phyloP scores from a whole-genome alignment of 1,284 basidiomycete species.

The Ustilago tritici region DNA sequence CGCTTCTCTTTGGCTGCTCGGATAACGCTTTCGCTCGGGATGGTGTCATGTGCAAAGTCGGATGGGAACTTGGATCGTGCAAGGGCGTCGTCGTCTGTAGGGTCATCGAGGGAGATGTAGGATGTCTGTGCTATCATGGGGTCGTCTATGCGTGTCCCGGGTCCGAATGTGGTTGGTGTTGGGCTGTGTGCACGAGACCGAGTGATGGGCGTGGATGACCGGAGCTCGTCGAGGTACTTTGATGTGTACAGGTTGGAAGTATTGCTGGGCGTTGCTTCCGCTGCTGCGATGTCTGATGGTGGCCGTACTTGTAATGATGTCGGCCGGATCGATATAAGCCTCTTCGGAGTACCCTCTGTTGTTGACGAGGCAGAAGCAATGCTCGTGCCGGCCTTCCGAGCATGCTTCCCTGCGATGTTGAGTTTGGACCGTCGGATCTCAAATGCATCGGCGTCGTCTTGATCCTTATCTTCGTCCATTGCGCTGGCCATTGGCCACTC shows the following conservation, averaged over 20 bases:
- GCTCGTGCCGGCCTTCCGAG: conserved; percentile 6
- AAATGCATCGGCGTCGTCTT: conserved; percentile 12
- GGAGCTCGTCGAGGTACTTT: conserved; percentile 38
- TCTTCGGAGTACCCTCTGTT: conserved; percentile 10
- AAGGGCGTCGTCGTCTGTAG: conserved; percentile 10
- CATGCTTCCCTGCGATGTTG: conserved; percentile 15
- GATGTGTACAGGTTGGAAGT: conserved; percentile 29
- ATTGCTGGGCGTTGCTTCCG: conserved; percentile 3
- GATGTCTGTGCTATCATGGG: conserved; percentile 29
- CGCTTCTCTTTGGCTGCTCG: conserved; percentile 59
- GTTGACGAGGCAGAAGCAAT: conserved; percentile 2
- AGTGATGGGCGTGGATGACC: conserved; percentile 31
- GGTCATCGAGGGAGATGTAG: conserved; percentile 8
- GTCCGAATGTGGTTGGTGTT: conserved; percentile 4
- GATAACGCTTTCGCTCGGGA: conserved; percentile 55
- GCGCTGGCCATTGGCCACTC: conserved; percentile 3
- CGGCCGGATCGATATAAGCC: conserved; percentile 23
- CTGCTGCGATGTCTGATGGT: neutral
- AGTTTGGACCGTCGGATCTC: conserved; percentile 37
- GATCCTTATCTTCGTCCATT: conserved; percentile 21
- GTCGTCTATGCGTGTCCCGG: conserved; percentile 28
- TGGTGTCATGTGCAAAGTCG: conserved; percentile 37
- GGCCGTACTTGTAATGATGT: conserved; percentile 12
- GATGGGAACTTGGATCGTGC: conserved; percentile 29
- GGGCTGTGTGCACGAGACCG: conserved; percentile 27